Evolutionary conservation across 2,329 filamentous ascomycete species (phyloP).

Genomic region (Neofusicoccum cordaticola): DNA sequence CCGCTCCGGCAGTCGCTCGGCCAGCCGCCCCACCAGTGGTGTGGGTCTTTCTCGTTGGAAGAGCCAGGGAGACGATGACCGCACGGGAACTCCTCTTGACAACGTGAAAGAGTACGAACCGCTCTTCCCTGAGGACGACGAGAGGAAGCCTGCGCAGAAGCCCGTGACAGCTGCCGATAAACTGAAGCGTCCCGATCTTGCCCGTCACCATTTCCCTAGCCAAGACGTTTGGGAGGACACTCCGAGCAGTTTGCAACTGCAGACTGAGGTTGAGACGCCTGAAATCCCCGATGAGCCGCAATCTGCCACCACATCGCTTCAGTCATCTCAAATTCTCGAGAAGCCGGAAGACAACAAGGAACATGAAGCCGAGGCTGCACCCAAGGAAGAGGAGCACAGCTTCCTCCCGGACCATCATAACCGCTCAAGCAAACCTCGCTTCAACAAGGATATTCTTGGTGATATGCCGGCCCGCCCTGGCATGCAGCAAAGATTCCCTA

Average conservation of each 20-base stretch:
- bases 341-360: conserved; percentile 51
- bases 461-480: conserved; percentile 52
- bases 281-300: conserved; percentile 55
- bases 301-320: conserved; percentile 31
- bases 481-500: conserved; percentile 74
- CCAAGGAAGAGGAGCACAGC: conserved; percentile 40
- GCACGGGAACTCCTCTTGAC: conserved; percentile 66
- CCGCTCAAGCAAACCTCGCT: conserved; percentile 61
- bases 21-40: conserved; percentile 33
- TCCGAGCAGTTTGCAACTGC: conserved; percentile 74
- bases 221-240: conserved; percentile 97
- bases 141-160: conserved; percentile 54
- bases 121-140: conserved; percentile 73
- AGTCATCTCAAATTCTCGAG: conserved; percentile 40
- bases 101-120: conserved; percentile 95
- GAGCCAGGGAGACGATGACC: conserved; percentile 54
- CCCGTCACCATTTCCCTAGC: conserved; percentile 74
- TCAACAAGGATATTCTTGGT: conserved; percentile 51
- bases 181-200: conserved; percentile 53
- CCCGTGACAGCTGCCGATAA: conserved; percentile 53
- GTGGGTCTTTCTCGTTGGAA: conserved; percentile 53
- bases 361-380: conserved; percentile 42
- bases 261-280: conserved; percentile 79
- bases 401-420: conserved; percentile 46
- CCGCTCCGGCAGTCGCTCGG: conserved; percentile 46